A percentile compares a stretch with the other conserved stretches of the same genome.
Evolutionary conservation across 179 eudicot species (phyloP).

Genomic region (Spinacia oleracea): DNA sequence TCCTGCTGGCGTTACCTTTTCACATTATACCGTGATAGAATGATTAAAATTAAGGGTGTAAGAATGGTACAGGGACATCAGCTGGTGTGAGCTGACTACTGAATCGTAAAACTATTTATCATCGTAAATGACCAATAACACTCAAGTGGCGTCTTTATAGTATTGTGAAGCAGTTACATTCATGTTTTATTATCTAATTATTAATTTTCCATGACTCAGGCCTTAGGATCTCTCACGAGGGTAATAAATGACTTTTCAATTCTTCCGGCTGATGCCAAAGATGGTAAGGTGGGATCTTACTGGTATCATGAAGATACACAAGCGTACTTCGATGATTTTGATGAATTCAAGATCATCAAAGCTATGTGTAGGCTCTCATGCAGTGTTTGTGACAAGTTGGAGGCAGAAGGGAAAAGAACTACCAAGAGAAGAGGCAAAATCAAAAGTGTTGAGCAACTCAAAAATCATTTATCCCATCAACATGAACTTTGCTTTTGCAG

Average conservation of each 20-base stretch:
- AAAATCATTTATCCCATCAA: slow-evolving; percentile 69
- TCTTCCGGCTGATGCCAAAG: slow-evolving; percentile 64
- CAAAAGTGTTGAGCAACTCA: slow-evolving; percentile 72
- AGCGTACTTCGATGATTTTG: slow-evolving; percentile 76
- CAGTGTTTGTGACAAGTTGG: slow-evolving; percentile 67
- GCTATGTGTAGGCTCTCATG: slow-evolving; percentile 93
- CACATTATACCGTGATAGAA: neutral
- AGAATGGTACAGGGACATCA: neutral
- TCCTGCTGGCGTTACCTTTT: neutral
- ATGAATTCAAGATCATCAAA: slow-evolving; percentile 79
- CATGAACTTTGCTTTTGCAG: slow-evolving; percentile 82
- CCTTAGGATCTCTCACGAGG: slow-evolving; percentile 74
- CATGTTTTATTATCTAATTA: slow-evolving; percentile 10
- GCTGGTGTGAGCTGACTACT: neutral
- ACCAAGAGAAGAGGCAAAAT: slow-evolving; percentile 56
- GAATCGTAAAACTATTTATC: neutral
- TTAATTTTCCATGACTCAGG: slow-evolving; percentile 38
- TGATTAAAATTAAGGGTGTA: neutral
- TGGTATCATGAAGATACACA: slow-evolving; percentile 89
- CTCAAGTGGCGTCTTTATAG: neutral
- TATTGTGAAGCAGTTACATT: neutral
- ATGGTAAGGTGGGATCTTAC: slow-evolving; percentile 70
- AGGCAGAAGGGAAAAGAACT: slow-evolving; percentile 40
- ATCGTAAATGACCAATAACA: neutral
- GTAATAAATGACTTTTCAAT: slow-evolving; percentile 61